Percentiles rank a stretch among this genome's conserved stretches.
phyloP scores from a whole-genome alignment of 140 eudicot genomes.

The Stevia rebaudiana region DNA sequence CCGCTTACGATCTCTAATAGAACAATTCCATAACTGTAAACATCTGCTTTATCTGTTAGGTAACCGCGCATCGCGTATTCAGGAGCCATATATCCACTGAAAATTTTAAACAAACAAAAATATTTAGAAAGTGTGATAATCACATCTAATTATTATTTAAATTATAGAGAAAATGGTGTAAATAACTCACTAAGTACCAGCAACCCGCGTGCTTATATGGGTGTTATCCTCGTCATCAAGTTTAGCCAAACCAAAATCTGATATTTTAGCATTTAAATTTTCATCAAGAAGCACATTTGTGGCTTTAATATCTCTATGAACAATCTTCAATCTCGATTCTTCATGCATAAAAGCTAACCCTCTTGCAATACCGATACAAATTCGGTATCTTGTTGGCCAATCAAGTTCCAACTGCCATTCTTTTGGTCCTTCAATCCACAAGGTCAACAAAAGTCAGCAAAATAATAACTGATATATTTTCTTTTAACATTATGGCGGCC shows the following conservation, averaged over 20 bases:
- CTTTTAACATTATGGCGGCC: too few relatives aligned
- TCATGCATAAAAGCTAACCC: constrained; percentile 78
- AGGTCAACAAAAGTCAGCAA: constrained; percentile 10
- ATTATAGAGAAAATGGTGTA: background rate
- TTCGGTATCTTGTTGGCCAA: constrained; percentile 69
- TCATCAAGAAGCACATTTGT: constrained; percentile 72
- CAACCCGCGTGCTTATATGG: constrained; percentile 72
- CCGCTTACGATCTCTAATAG: constrained; percentile 65
- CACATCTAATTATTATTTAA: background rate
- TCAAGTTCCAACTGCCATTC: constrained; percentile 38
- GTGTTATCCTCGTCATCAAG: constrained; percentile 77
- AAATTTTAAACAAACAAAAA: background rate
- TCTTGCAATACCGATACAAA: constrained; percentile 66
- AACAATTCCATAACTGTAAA: constrained; percentile 74
- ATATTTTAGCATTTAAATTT: constrained; percentile 61
- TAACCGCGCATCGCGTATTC: constrained; percentile 75
- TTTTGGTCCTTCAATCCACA: constrained; percentile 16
- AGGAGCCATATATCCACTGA: constrained; percentile 86
- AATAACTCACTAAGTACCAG: constrained; percentile 66
- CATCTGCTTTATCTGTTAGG: constrained; percentile 86
- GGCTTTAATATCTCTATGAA: constrained; percentile 70
- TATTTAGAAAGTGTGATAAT: background rate
- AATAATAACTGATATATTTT: constrained; percentile 3
- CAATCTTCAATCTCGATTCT: constrained; percentile 65
- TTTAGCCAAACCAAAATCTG: constrained; percentile 81